phyloP scores from a whole-genome alignment of 2,329 filamentous ascomycete species.

The Chrysoporthe austroafricana region DNA sequence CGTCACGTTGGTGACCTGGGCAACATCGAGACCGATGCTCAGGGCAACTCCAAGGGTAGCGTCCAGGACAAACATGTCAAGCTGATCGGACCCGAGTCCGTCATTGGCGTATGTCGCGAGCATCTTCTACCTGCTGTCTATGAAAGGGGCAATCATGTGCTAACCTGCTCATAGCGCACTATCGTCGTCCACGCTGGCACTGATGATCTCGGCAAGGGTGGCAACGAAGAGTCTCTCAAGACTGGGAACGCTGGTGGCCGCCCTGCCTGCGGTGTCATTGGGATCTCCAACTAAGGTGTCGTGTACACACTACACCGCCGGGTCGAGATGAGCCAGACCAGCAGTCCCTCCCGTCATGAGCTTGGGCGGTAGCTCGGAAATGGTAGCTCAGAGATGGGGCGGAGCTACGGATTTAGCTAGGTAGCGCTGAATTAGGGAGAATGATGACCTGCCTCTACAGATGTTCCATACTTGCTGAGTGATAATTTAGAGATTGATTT shows the following conservation, averaged over 20 bases:
- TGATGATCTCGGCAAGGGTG: conserved; percentile 94
- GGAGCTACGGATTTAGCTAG: not conserved
- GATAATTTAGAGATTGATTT: not conserved
- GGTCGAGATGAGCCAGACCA: not conserved
- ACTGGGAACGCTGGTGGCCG: conserved; percentile 93
- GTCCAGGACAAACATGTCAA: conserved; percentile 83
- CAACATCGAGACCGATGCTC: conserved; percentile 93
- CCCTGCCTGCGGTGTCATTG: conserved; percentile 96
- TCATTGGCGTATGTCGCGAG: conserved; percentile 75
- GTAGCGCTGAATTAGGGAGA: not conserved
- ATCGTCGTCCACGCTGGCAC: conserved; percentile 94
- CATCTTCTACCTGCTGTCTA: not conserved
- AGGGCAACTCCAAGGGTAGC: conserved; percentile 87
- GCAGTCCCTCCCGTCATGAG: not conserved
- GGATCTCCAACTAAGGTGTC: conserved; percentile 71
- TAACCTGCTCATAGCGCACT: conserved; percentile 67
- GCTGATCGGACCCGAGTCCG: conserved; percentile 93
- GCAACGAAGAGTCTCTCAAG: conserved; percentile 94
- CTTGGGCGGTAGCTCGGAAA: not conserved
- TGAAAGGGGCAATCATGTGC: not conserved
- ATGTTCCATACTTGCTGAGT: not conserved
- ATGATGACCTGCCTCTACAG: not conserved
- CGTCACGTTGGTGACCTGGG: conserved; percentile 98
- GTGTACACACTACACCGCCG: not conserved
- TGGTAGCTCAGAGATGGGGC: not conserved